Base-by-base conservation (phyloP, 495 filamentous ascomycete species). In the Polyplosphaeria fusca region DNA sequence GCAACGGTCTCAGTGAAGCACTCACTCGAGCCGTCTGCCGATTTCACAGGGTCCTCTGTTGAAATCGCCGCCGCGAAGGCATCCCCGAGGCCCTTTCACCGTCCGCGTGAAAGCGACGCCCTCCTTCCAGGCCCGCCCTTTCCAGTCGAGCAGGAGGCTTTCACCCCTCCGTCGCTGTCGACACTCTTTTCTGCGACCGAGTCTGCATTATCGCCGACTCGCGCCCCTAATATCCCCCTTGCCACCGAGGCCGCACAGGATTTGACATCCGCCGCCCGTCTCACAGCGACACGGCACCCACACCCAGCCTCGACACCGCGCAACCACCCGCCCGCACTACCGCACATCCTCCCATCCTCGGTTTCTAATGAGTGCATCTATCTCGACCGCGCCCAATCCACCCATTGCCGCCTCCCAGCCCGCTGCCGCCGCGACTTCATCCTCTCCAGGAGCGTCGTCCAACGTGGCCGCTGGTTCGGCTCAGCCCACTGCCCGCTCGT, bases 401-500 rank as follows among this genome's bases (percentile, higher is more conserved):
- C 70, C 60, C 67, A 73, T 72, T 73, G 78, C 75, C 74, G 72
- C 71, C 72, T 77, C 77, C 74, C 77, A 77, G 70, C 75, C 71
- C 78, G 73, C 75, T 76, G 74, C 72, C 72, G 73, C 68, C 72
- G 73, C 80, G 61, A 77, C 76, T 55, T 67, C 83, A 74, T 76
- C 83, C 73, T 71, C 77, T 62, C 78, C 79, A 75, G 83, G 77
- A 73, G 76, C 78, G 70, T 77, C 83, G 63, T 74, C 82, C 67
- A 72, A 82, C 56, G 72, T 80, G 71, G 77, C 81, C 71, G 76
- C 79, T 74, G 86, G 82, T 69, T 84, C 86, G 83, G 73, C 73
- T 68, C 70, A 74, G 64, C 66, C 73, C 67, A 71, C 77, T 71
- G 72, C 74, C 66, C 74, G 71, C 52, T 83, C 82, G 58, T 85